phyloP scores from a whole-genome alignment of 768 basidiomycete genomes.

The Boletus vinaceobasis region DNA sequence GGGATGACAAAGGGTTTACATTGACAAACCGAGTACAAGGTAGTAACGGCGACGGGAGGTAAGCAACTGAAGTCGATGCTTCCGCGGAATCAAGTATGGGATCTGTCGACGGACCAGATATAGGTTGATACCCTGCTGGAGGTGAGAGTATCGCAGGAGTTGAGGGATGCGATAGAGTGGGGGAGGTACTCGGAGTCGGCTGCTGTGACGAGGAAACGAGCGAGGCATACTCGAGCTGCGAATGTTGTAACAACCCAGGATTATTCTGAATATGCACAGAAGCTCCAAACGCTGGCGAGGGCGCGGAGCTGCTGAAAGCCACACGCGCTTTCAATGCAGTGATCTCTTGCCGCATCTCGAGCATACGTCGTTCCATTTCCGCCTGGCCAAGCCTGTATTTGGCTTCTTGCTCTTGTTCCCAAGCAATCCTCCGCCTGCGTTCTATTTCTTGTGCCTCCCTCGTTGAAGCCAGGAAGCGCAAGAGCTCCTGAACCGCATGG shows the following conservation, averaged over 20 bases:
- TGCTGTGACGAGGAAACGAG: slow-evolving; percentile 20
- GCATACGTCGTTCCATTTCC: slow-evolving; percentile 56
- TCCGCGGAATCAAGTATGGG: background rate
- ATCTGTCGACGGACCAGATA: slow-evolving; percentile 9
- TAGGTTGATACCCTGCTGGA: slow-evolving; percentile 9
- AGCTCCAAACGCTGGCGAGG: slow-evolving; percentile 4
- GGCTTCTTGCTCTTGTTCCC: slow-evolving; percentile 71
- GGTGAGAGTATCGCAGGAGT: slow-evolving; percentile 24
- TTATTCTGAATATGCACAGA: background rate
- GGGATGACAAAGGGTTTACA: slow-evolving; percentile 9
- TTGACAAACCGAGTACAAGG: slow-evolving; percentile 21
- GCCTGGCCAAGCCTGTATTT: slow-evolving; percentile 51
- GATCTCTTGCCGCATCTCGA: slow-evolving; percentile 54
- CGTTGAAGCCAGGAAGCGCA: slow-evolving; percentile 55
- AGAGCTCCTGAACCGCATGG: slow-evolving; percentile 55
- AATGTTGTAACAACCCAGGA: background rate
- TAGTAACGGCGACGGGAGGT: slow-evolving; percentile 17
- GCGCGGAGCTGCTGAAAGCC: slow-evolving; percentile 17
- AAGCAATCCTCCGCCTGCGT: slow-evolving; percentile 52
- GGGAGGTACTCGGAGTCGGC: slow-evolving; percentile 29
- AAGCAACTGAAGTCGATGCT: background rate
- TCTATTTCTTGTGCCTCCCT: slow-evolving; percentile 62
- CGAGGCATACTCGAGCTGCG: slow-evolving; percentile 6
- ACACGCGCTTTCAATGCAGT: slow-evolving; percentile 42
- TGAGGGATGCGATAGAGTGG: slow-evolving; percentile 29